Base-by-base conservation (phyloP, 305 asterid species). In the Coffea humblotiana region DNA sequence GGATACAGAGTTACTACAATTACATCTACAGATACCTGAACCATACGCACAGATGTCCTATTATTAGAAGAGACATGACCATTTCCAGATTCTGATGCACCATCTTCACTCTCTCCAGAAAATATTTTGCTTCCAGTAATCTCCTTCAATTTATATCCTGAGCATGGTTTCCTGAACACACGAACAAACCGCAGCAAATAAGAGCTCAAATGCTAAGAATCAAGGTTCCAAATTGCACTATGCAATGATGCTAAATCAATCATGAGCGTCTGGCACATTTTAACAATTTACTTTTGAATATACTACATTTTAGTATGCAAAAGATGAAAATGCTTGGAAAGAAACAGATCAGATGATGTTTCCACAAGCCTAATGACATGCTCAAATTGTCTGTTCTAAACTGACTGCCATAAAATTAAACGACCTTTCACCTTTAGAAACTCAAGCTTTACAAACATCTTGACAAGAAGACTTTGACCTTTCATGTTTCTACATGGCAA, bases 41-140 rank as follows among this genome's bases (percentile, higher is more conserved):
- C 97, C 3, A 95, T 93, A 60, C 97, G 97, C 74, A 95, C 97
- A 25, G 98, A 95, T 78, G 98, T 93, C 77, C 98, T 89, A 82
- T 87, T 90, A 52, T 79, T 84, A 35, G 82, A 79, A 80, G 79
- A 84, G 68, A 82, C 83, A 87, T 88, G 90, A 76, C 86, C 78
- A 75, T 81, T 78, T 85, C 89, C 99, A 71, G 92, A 83, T 81
- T 90, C 96, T 25, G 88, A 60, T 61, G 84, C 80, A 65, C 77
- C 93, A 65, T 88, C 87, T 83, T 90, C 95, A 71, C 80, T 87
- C 27, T 88, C 88, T 65, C 74, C 91, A 2, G 91, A 78, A 84
- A 95, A 93, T 81, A 92, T 95, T 80, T 90, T 88, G 93, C 94
- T 93, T 67, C 99, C 99, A 71, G 83, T 89, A 90, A 95, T 93